A percentile compares a stretch with the other conserved stretches of the same genome.
phyloP scores from a whole-genome alignment of 345 rosid genomes.

The Diplotaxis tenuifolia region DNA sequence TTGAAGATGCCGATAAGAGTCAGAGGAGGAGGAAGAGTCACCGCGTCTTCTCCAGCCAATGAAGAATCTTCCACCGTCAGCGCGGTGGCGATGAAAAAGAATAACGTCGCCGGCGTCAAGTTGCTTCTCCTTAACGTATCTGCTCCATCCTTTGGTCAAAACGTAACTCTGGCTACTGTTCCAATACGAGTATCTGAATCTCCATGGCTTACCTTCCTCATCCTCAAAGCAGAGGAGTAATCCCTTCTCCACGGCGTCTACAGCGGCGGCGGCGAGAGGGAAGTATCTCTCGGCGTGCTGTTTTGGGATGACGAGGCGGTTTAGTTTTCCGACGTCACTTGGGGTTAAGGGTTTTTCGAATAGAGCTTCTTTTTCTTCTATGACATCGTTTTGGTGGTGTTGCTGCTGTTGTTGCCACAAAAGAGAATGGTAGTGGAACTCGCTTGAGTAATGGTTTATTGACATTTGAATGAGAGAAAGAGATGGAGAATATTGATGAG shows the following conservation, averaged over 20 bases:
- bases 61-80: slow-evolving; percentile 53
- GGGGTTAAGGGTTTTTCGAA: slow-evolving; percentile 87
- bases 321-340: slow-evolving; percentile 87
- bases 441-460: slow-evolving; percentile 48
- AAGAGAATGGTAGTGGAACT: slow-evolving; percentile 40
- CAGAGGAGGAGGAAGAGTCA: slow-evolving; percentile 32
- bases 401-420: slow-evolving; percentile 47
- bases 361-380: slow-evolving; percentile 50
- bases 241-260: slow-evolving; percentile 45
- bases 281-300: slow-evolving; percentile 88
- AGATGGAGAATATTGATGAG: slow-evolving; percentile 36
- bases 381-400: slow-evolving; percentile 33
- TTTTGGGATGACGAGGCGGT: slow-evolving; percentile 85
- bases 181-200: slow-evolving; percentile 89
- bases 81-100: slow-evolving; percentile 60
- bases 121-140: slow-evolving; percentile 81
- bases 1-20: slow-evolving; percentile 36
- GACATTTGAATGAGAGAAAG: slow-evolving; percentile 44
- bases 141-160: slow-evolving; percentile 88
- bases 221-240: slow-evolving; percentile 72
- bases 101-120: slow-evolving; percentile 79
- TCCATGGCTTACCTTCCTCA: slow-evolving; percentile 82
- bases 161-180: slow-evolving; percentile 80
- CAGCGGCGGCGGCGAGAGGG: slow-evolving; percentile 52
- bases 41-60: slow-evolving; percentile 71